Evolutionary conservation across 306 rosid species (phyloP).

Genomic region (Cercis canadensis): DNA sequence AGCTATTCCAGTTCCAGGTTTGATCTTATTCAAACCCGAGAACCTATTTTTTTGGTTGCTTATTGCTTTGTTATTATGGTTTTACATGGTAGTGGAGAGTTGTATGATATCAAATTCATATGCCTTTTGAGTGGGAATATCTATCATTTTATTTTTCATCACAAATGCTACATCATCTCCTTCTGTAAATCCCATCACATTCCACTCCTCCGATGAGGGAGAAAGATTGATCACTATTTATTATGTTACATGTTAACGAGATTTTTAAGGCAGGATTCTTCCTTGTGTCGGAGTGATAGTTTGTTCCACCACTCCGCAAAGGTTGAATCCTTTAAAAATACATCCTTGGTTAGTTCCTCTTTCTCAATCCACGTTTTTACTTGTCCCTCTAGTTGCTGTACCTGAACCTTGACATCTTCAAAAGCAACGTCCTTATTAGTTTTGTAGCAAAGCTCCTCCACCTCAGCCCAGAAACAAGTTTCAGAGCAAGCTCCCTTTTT

Average conservation of each 20-base stretch:
- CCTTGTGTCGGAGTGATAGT: slow-evolving; percentile 29
- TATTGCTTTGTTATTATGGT: no score
- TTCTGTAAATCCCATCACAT: no score
- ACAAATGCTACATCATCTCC: no score
- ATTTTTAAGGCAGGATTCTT: not conserved
- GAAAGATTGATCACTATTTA: not conserved
- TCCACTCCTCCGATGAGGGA: no score
- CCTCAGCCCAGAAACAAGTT: slow-evolving; percentile 72
- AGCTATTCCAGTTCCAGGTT: no score
- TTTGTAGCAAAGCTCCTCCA: slow-evolving; percentile 65
- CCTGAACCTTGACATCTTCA: not conserved
- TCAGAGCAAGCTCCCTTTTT: slow-evolving; percentile 43
- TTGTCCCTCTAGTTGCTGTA: not conserved
- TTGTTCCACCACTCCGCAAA: slow-evolving; percentile 45
- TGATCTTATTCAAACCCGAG: no score
- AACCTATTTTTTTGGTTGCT: no score
- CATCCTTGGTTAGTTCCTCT: slow-evolving; percentile 13
- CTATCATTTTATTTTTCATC: no score
- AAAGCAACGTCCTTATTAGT: slow-evolving; percentile 23
- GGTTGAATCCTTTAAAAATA: slow-evolving; percentile 39
- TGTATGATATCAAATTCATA: no score
- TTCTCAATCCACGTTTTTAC: slow-evolving; percentile 10
- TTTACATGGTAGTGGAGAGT: no score
- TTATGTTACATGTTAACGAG: no score
- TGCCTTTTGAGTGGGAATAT: no score